Conservation (phyloP, 176 grass and related monocot genomes). For the Rhynchospora pubera region DNA sequence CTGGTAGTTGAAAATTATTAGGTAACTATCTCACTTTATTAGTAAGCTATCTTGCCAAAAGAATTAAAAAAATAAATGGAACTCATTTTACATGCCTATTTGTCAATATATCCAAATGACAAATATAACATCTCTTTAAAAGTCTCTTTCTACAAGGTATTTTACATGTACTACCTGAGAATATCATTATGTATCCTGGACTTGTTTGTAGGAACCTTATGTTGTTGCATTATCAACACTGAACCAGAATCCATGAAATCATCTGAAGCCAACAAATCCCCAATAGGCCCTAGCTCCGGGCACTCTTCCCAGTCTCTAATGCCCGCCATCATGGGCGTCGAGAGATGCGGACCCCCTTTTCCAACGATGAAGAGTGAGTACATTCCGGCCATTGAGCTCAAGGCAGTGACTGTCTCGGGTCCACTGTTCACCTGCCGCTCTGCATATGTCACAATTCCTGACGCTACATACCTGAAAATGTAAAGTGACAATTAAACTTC, state of each 20-base stretch:
- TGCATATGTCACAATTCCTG: slow-evolving; percentile 36
- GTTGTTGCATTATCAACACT: slow-evolving; percentile 51
- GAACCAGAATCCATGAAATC: slow-evolving; percentile 46
- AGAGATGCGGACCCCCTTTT: neutral
- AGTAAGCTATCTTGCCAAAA: neutral
- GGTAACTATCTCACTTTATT: no score
- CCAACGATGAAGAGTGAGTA: slow-evolving; percentile 64
- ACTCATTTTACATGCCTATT: no score
- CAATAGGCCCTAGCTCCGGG: slow-evolving; percentile 56
- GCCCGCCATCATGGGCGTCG: slow-evolving; percentile 27
- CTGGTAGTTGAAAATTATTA: no score
- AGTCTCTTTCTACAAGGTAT: neutral
- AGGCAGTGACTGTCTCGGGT: slow-evolving; percentile 32
- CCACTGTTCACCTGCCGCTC: slow-evolving; percentile 47
- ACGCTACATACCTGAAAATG: slow-evolving; percentile 25
- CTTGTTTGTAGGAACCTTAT: slow-evolving; percentile 9
- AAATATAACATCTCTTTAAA: no score
- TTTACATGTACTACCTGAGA: neutral
- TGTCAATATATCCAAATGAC: no score
- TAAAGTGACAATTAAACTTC: neutral
- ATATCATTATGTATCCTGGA: neutral
- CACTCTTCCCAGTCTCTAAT: slow-evolving; percentile 48
- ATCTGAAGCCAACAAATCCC: slow-evolving; percentile 63
- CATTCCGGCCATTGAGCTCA: slow-evolving; percentile 37
- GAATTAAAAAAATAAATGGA: neutral